Conservation (phyloP, 2,329 filamentous ascomycete species). For the Talaromyces amestolkiae region DNA sequence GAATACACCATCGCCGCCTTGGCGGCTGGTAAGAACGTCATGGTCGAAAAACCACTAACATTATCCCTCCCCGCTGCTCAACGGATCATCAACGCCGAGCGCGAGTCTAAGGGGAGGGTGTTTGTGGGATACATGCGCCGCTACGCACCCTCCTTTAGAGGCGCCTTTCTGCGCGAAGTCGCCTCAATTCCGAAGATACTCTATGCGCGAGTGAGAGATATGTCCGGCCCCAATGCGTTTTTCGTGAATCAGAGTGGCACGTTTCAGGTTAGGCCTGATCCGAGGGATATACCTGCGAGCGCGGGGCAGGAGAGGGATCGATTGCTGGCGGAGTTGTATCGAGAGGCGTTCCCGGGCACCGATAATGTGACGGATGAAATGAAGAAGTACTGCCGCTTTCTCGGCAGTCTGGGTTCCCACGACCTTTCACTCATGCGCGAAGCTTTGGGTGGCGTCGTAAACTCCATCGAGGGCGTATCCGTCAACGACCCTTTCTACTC, state of each 20-base stretch:
- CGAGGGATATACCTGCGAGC: background rate
- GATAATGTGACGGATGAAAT: conserved; percentile 1
- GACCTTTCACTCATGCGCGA: conserved; percentile 57
- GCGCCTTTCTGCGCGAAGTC: conserved; percentile 55
- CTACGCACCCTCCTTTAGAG: conserved; percentile 57
- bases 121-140: conserved; percentile 63
- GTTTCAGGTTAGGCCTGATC: conserved; percentile 18
- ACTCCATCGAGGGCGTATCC: conserved; percentile 49
- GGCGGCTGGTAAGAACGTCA: conserved; percentile 53
- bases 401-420: conserved; percentile 53
- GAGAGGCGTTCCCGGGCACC: conserved; percentile 8
- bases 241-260: conserved; percentile 28
- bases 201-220: conserved; percentile 54
- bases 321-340: conserved; percentile 6
- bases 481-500: conserved; percentile 45
- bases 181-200: conserved; percentile 51
- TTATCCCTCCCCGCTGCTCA: conserved; percentile 49
- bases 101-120: conserved; percentile 42
- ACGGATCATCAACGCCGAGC: conserved; percentile 52
- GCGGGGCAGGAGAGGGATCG: background rate
- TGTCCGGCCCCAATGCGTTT: conserved; percentile 54
- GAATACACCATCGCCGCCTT: conserved; percentile 53
- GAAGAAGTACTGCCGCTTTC: conserved; percentile 38
- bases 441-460: conserved; percentile 42
- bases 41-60: conserved; percentile 60